These are phyloP conservation scores for Thelonectria blattea DNA, from an alignment of 2,329 filamentous ascomycete genomes.

Conservation along the genomic window DNA sequence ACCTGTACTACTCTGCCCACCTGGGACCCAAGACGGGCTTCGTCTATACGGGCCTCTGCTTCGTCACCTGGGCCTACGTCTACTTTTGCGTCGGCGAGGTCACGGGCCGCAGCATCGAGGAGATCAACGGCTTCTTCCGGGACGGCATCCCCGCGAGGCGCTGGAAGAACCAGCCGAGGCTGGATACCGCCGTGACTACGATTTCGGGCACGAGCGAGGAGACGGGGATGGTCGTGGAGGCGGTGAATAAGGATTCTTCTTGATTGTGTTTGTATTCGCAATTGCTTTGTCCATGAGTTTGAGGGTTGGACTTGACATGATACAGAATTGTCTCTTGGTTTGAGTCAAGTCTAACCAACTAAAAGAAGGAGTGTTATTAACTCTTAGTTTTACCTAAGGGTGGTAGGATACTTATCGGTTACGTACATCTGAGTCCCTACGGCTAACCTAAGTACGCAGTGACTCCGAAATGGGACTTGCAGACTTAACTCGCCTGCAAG, in stretches of 20 bases:
- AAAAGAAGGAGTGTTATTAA: too few relatives aligned
- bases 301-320: too few relatives aligned
- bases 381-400: too few relatives aligned
- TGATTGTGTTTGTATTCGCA: not conserved
- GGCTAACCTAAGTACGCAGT: too few relatives aligned
- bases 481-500: too few relatives aligned
- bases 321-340: too few relatives aligned
- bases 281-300: too few relatives aligned
- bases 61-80: constrained; percentile 44
- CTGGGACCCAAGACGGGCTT: constrained; percentile 49
- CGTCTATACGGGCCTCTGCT: constrained; percentile 44
- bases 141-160: constrained; percentile 37
- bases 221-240: not conserved
- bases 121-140: constrained; percentile 39
- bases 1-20: constrained; percentile 48
- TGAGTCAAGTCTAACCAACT: too few relatives aligned
- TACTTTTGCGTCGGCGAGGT: constrained; percentile 45
- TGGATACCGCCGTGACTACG: constrained; percentile 5
- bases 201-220: not conserved
- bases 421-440: too few relatives aligned
- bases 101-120: constrained; percentile 38
- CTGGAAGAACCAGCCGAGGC: constrained; percentile 37
- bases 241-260: not conserved
- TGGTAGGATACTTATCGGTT: too few relatives aligned
- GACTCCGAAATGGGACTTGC: too few relatives aligned